These are phyloP conservation scores for Abrus pulchellus DNA, from an alignment of 306 rosid genomes.

Conservation along the genomic window DNA sequence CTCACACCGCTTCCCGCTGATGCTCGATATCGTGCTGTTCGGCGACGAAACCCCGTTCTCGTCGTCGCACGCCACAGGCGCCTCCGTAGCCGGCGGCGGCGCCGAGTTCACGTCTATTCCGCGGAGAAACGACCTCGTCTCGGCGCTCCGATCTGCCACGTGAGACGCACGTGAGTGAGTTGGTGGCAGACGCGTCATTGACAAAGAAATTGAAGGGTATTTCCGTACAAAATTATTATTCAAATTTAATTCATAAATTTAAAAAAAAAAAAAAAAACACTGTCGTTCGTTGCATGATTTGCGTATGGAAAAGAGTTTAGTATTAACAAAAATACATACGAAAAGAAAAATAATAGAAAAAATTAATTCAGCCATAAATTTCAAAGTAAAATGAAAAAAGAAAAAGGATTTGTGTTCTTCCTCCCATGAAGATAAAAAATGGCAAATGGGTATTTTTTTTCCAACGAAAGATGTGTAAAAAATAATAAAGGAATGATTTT, in stretches of 20 bases:
- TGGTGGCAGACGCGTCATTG: constrained; percentile 42
- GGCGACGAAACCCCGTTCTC: constrained; percentile 87
- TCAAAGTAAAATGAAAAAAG: no score
- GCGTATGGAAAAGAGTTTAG: not conserved
- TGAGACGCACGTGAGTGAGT: constrained; percentile 19
- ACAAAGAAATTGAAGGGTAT: not conserved
- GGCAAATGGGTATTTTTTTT: not conserved
- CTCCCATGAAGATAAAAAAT: not conserved
- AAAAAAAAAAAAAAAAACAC: no score
- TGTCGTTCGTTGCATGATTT: constrained; percentile 37
- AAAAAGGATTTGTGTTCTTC: not conserved
- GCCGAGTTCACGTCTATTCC: constrained; percentile 70
- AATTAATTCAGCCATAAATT: not conserved
- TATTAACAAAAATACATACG: not conserved
- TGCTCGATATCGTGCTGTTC: constrained; percentile 87
- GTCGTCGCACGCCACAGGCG: constrained; percentile 60
- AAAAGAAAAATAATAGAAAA: not conserved
- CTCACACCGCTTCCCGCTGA: constrained; percentile 85
- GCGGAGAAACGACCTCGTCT: constrained; percentile 58
- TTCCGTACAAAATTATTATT: not conserved
- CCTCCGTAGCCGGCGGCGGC: constrained; percentile 52
- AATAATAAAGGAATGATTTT: not conserved
- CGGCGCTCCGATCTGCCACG: constrained; percentile 65
- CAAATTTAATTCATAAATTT: not conserved
- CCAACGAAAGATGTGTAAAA: not conserved